Base-by-base conservation (phyloP, 305 asterid genomes). In the Fraxinus platypoda region DNA sequence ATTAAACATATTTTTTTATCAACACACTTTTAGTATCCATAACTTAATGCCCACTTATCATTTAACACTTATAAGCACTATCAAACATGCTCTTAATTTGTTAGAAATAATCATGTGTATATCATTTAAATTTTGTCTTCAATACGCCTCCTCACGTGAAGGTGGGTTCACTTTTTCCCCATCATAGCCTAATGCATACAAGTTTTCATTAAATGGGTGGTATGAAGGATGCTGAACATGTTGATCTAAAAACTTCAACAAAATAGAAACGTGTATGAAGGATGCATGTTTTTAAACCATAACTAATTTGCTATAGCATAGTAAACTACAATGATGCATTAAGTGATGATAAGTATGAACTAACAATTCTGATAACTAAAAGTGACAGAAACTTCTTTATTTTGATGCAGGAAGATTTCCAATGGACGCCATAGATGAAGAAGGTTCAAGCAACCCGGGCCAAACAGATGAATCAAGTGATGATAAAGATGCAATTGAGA, bases 361-460 rank as follows among this genome's bases (percentile, higher is more conserved):
- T 1, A 37, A 37, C 43, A 37, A 37, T 37, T 37, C 12, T 37
- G 43, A 37, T 8, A 23, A 64, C 25, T 43, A 43, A 57, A 25
- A 21, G 25, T 64, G 13, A 8, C 25, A 25, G 17, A 64, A 21
- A 62, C 37, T 78, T 62, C 75, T 78, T 15, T 12, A 23, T 35
- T 64, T 34, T 64, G 57, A 64, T 79, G 83, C 59, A 87, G 92
- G 81, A 15, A 59, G 38, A 59, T 19, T 78, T 46, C 84, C 8
- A 0, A 75, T 87, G 87, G 87, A 84, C 26, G 78, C 75, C 21
- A 88, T 86, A 77, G 85, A 79, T 13, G 80, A 66, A 85, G 72
- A 72, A 52, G 34, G 28, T 31, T 80, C 83, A 13, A 75, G 8
- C 37, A 46, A 68, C 0, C 5, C 21, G 31, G 25, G 78, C 23